Percentiles rank a stretch among this genome's conserved stretches.
These are phyloP conservation scores for Candida silvicultrix DNA, from an alignment of 805 yeast species.

Conservation along the genomic window DNA sequence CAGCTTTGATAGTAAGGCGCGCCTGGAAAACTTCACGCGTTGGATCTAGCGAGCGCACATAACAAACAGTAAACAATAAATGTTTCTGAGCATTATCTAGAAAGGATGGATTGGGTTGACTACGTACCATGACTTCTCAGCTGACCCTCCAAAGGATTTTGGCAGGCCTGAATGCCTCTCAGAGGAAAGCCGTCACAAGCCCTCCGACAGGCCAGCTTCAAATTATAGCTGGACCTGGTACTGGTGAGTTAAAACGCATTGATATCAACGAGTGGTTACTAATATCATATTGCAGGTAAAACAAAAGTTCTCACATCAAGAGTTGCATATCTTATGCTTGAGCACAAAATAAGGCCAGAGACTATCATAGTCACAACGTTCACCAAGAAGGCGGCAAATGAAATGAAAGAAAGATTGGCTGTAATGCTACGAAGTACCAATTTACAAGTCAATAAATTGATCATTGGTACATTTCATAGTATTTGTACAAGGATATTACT, in stretches of 20 bases:
- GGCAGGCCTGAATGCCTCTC: constrained; percentile 32
- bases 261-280: not conserved
- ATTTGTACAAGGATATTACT: constrained; percentile 59
- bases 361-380: constrained; percentile 82
- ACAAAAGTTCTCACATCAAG: constrained; percentile 78
- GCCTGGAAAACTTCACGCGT: no score
- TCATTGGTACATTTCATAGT: constrained; percentile 89
- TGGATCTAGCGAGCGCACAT: no score
- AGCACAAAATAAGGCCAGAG: constrained; percentile 48
- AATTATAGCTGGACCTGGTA: constrained; percentile 62
- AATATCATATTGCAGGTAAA: constrained; percentile 35
- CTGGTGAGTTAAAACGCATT: constrained; percentile 28
- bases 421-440: constrained; percentile 26
- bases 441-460: constrained; percentile 35
- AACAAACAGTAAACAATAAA: not conserved
- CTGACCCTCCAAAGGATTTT: not conserved
- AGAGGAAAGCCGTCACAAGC: constrained; percentile 36
- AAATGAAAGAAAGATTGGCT: constrained; percentile 62
- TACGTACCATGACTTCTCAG: not conserved
- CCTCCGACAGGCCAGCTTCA: constrained; percentile 37
- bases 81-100: no score
- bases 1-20: no score
- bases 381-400: constrained; percentile 88
- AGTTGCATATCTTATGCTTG: constrained; percentile 60
- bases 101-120: no score